Evolutionary conservation across 176 grass and related monocot genomes (phyloP).

Genomic region (Carex pumila): DNA sequence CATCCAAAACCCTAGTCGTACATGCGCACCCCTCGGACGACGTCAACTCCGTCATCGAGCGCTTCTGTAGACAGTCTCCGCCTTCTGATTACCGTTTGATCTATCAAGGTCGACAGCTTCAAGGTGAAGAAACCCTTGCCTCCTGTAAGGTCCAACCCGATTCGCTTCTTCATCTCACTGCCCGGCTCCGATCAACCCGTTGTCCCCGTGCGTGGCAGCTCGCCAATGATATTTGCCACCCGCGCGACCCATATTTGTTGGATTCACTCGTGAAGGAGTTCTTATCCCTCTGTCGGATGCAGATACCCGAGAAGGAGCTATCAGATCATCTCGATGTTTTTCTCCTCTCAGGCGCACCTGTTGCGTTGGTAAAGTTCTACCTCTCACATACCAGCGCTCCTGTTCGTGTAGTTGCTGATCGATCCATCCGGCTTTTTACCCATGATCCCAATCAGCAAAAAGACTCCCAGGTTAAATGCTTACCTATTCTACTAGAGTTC

Average conservation of each 20-base stretch:
- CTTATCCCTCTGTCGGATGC: conserved; percentile 21
- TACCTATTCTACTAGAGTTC: conserved; percentile 58
- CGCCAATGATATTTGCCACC: conserved; percentile 54
- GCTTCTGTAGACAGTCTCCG: conserved; percentile 32
- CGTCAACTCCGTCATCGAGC: conserved; percentile 34
- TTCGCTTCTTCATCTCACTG: conserved; percentile 51
- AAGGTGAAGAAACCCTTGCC: conserved; percentile 45
- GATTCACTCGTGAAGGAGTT: conserved; percentile 63
- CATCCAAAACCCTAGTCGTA: conserved; percentile 64
- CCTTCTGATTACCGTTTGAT: conserved; percentile 54
- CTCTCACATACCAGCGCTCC: conserved; percentile 19
- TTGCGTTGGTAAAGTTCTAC: conserved; percentile 72
- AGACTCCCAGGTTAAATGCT: conserved; percentile 24
- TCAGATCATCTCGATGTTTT: conserved; percentile 60
- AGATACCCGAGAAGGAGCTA: neutral
- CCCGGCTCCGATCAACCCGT: conserved; percentile 69
- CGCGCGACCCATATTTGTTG: conserved; percentile 19
- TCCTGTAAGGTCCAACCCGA: conserved; percentile 38
- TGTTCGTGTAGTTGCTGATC: conserved; percentile 24
- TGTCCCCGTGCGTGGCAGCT: conserved; percentile 73
- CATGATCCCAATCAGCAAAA: conserved; percentile 31
- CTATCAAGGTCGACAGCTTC: conserved; percentile 66
- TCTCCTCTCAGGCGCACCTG: conserved; percentile 41
- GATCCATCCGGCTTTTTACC: conserved; percentile 48
- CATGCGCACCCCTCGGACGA: conserved; percentile 49